phyloP scores from a whole-genome alignment of 2,329 filamentous ascomycete genomes.

The Aspergillus pseudonomiae region DNA sequence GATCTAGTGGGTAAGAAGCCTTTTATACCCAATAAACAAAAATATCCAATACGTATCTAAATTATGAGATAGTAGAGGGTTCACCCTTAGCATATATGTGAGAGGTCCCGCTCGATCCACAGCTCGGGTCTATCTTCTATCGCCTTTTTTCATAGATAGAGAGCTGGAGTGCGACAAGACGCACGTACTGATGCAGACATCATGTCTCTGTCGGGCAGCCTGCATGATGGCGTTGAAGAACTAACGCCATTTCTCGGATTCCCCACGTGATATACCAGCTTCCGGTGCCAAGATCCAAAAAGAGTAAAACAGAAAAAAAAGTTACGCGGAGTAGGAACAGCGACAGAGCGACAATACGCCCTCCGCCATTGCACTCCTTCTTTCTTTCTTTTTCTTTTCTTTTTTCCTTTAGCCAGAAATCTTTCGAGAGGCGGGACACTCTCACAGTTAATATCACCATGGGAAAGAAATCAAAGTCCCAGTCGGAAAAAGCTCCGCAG shows the following conservation, averaged over 20 bases:
- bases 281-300: constrained; percentile 15
- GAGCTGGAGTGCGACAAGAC: too few species aligned
- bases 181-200: too few species aligned
- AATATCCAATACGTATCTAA: too few species aligned
- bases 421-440: background rate
- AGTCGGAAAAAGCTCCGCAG: constrained; percentile 22
- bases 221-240: background rate
- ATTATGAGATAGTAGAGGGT: too few species aligned
- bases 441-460: constrained; percentile 23
- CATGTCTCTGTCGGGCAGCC: too few species aligned
- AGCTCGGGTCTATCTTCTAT: too few species aligned
- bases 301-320: constrained; percentile 11
- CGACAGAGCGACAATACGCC: background rate
- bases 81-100: too few species aligned
- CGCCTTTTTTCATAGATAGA: too few species aligned
- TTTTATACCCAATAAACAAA: too few species aligned
- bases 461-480: constrained; percentile 40
- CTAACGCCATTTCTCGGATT: background rate
- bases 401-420: background rate
- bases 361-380: background rate
- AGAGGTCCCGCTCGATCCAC: too few species aligned
- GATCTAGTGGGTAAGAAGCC: too few species aligned
- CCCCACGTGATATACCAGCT: constrained; percentile 18
- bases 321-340: background rate
- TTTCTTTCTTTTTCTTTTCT: background rate